phyloP scores from a whole-genome alignment of 1,284 basidiomycete species.

The Bjerkandera adusta region DNA sequence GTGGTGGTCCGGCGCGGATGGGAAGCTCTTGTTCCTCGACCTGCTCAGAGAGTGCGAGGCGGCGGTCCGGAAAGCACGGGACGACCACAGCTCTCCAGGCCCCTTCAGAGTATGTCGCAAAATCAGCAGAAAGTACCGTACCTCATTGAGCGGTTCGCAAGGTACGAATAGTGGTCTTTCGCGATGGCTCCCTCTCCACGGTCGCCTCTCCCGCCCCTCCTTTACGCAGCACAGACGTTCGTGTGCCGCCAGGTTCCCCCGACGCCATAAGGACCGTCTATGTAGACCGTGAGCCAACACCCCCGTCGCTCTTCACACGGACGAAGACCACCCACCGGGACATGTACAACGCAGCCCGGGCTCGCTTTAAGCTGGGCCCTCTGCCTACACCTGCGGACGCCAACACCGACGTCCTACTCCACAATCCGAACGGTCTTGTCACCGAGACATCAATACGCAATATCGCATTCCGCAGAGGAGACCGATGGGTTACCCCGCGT shows the following conservation, averaged over 20 bases:
- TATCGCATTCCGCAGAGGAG: conserved; percentile 50
- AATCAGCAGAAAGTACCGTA: not conserved
- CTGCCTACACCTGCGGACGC: conserved; percentile 23
- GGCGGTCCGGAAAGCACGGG: conserved; percentile 32
- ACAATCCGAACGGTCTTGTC: conserved; percentile 45
- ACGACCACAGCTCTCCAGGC: conserved; percentile 7
- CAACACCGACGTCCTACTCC: conserved; percentile 58
- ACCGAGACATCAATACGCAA: conserved; percentile 71
- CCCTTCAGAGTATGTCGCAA: conserved; percentile 18
- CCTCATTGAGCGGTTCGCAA: conserved; percentile 24
- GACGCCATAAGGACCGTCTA: conserved; percentile 31
- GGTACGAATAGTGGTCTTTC: conserved; percentile 57
- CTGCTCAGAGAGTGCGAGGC: conserved; percentile 42
- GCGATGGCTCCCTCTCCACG: conserved; percentile 42
- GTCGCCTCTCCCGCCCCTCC: conserved; percentile 37
- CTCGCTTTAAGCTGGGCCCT: conserved; percentile 44
- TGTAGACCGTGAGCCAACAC: conserved; percentile 53
- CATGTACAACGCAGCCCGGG: conserved; percentile 59
- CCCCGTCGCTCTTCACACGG: conserved; percentile 52
- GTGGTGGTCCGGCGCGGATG: conserved; percentile 49
- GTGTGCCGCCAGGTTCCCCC: conserved; percentile 16
- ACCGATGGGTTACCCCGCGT: conserved; percentile 64
- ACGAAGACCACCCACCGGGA: conserved; percentile 69
- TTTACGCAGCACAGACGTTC: conserved; percentile 37
- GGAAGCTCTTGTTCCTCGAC: conserved; percentile 34